A percentile compares a stretch with the other conserved stretches of the same genome.
Conservation (phyloP, 108 stramenopile species). For the Skeletonema menzelii region DNA sequence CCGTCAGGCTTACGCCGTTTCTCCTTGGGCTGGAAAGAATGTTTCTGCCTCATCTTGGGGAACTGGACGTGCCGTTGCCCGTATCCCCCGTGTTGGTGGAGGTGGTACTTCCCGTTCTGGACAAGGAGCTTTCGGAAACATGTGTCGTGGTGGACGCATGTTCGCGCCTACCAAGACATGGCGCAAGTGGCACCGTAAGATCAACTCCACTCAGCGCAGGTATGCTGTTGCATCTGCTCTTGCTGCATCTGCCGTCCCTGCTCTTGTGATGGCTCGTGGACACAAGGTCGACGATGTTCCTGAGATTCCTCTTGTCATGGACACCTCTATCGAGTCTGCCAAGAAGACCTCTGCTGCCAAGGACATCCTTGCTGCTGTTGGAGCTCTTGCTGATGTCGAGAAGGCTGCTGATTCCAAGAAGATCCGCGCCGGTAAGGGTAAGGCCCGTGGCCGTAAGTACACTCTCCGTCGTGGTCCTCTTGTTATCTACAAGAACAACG, state of each 20-base stretch:
- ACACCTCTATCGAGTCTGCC: conserved; percentile 77
- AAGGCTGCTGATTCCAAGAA: conserved; percentile 95
- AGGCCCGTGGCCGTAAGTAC: conserved; percentile 98
- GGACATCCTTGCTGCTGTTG: conserved; percentile 87
- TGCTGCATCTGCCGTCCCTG: conserved; percentile 96
- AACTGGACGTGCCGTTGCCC: conserved; percentile 99
- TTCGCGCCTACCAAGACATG: conserved; percentile 99
- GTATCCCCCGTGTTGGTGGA: conserved; percentile 99
- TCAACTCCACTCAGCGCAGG: conserved; percentile 94
- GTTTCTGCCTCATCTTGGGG: conserved; percentile 98
- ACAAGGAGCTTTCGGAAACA: conserved; percentile 99
- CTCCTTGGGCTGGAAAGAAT: conserved; percentile 94
- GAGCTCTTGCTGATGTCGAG: conserved; percentile 94
- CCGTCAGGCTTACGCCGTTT: conserved; percentile 98
- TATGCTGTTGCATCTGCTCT: conserved; percentile 98
- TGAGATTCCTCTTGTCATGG: conserved; percentile 97
- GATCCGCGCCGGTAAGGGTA: conserved; percentile 98
- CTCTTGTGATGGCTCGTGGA: conserved; percentile 98
- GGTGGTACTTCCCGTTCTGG: conserved; percentile 98
- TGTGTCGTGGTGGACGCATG: conserved; percentile 98
- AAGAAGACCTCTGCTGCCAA: conserved; percentile 93
- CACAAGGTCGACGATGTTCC: conserved; percentile 96
- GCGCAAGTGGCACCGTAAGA: conserved; percentile 99
- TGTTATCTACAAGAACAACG: conserved; percentile 92
- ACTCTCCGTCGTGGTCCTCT: conserved; percentile 96